phyloP scores from a whole-genome alignment of 73 alveolate species.

The Paramecium primaurelia region DNA sequence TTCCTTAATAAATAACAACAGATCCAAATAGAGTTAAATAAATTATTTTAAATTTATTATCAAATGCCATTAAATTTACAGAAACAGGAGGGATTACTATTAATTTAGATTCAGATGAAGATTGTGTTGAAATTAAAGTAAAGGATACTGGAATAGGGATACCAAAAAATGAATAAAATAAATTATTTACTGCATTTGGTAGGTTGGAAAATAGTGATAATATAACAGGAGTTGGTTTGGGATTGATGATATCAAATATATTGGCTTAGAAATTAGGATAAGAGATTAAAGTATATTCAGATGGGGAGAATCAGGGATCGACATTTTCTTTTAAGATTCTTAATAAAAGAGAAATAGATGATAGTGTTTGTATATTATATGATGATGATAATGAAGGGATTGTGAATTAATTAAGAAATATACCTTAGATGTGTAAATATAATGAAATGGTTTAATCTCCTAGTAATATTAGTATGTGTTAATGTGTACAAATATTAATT shows the following conservation, averaged over 20 bases:
- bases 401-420: background rate
- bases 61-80: constrained; percentile 65
- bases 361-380: background rate
- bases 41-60: constrained; percentile 57
- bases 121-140: constrained; percentile 19
- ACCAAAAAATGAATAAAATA: constrained; percentile 33
- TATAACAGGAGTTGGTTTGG: constrained; percentile 58
- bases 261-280: constrained; percentile 60
- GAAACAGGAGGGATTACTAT: constrained; percentile 41
- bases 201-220: constrained; percentile 4
- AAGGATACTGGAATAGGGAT: constrained; percentile 71
- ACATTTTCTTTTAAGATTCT: constrained; percentile 1
- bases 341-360: background rate
- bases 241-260: constrained; percentile 58
- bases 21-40: constrained; percentile 61
- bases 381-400: background rate
- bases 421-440: constrained; percentile 14
- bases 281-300: background rate
- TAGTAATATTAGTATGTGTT: background rate
- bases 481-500: constrained; percentile 30
- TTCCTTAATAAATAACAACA: constrained; percentile 23
- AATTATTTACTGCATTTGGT: constrained; percentile 60
- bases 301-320: background rate
- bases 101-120: background rate
- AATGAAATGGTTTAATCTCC: constrained; percentile 15